Base-by-base conservation (phyloP, 257 asterid species). In the Striga asiatica region DNA sequence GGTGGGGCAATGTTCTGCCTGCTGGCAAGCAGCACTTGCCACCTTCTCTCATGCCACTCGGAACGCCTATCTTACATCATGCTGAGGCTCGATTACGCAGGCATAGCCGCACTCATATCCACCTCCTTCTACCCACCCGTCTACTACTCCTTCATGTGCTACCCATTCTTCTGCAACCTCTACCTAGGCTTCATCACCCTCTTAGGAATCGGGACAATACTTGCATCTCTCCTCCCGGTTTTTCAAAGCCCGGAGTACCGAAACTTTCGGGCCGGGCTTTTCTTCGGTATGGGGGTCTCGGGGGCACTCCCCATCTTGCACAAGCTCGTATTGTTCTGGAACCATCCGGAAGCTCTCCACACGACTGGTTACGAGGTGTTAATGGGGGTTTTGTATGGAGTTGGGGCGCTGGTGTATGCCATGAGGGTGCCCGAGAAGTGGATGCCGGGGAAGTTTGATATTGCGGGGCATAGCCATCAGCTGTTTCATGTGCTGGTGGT, bases 1-100 rank as follows among this genome's bases (percentile, higher is more conserved):
- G 91, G 97, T 1, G 96, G 97, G 56, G 99, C 99, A 49, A 88
- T 92, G 99, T 88, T 92, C 46, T 92, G 97, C 81, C 68, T 92
- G 64, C 72, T 85, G 29, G 78, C 97, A 49, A 88, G 99, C 80
- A 88, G 94, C 74, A 66, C 79, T 1, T 92, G 99, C 75, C 99
- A 92, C 78, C 62, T 88, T 41, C 82, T 92, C 50, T 82, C 85
- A 6, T 88, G 99, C 46, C 99, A 92, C 70, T 88, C 99, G 0
- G 58, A 81, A 32, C 95, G 87, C 6, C 10, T 83, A 13, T 82
- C 99, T 3, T 92, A 88, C 83, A 65, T 88, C 53, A 76, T 92
- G 94, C 88, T 88, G 6, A 70, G 97, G 65, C 84, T 92, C 2
- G 95, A 92, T 73, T 92, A 92, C 1, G 97, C 92, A 0, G 97